Base-by-base conservation (phyloP, 2,329 filamentous ascomycete genomes). In the Talaromyces rugulosus region DNA sequence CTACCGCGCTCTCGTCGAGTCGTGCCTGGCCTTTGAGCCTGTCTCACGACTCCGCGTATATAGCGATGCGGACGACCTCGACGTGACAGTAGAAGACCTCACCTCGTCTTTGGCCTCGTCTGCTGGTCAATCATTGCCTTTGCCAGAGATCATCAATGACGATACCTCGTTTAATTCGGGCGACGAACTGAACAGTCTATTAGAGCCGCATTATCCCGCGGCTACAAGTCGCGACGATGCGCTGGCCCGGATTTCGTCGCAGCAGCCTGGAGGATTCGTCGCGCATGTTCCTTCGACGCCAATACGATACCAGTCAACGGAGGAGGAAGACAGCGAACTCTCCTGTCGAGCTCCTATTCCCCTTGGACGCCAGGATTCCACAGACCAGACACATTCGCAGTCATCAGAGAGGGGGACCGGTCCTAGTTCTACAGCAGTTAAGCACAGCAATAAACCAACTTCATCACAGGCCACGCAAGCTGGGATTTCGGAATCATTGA, bases 1-100 rank as follows among this genome's bases (percentile, higher is more conserved):
- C 59, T 77, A 79, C 67, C 70, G 70, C 40, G 69, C 74, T 12
- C 74, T 78, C 36, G 75, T 77, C 50, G 69, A 70, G 57, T 72
- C 76, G 8, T 74, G 75, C 57, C 62, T 76, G 53, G 68, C 67
- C 42, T 78, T 77, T 55, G 69, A 74, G 44, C 60, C 71, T 23
- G 65, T 62, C 61, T 72, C 72, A 42, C 68, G 67, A 58, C 70
- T 69, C 31, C 36, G 23, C 31, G 54, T 60, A 5, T 61, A 56
- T 7, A 28, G 31, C n/a, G 56, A 27, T 12, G 56, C 40, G 14
- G 33, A 53, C 28, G 50, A 52, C 5, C 14, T 51, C 12, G 59
- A 55, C 56, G 28, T 56, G n/a, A 52, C 44, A n/a, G 62, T 33
- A 14, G 53, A 58, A 14, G 42, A 62, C 14, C 28, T 53, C 36